Base-by-base conservation (phyloP, 2,329 filamentous ascomycete species). In the Cladosporium oxysporum region DNA sequence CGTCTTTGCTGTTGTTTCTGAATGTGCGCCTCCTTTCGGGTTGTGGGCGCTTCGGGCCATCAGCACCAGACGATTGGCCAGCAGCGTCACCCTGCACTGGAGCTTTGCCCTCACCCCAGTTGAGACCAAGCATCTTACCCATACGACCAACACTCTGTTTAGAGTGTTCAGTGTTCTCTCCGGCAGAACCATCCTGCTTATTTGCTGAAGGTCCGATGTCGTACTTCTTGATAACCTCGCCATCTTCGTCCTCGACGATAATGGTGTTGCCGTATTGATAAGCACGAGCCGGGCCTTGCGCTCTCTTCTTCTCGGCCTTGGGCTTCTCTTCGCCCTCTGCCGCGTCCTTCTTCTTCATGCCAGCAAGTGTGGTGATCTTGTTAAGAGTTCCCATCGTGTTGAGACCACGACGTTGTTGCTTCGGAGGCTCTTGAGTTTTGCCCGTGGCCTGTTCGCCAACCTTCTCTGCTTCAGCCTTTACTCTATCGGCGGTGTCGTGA, bases 231-330 rank as follows among this genome's bases (percentile, higher is more conserved):
- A 96, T 86, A 35, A 96, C 92, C 76, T 96, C 92, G 52, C 91
- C 91, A 71, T 93, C 89, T 76, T 91, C 90, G 68, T 96, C 91
- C 79, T 96, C 91, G 18, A 96, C 90, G 75, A 96, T 94, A 69
- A 96, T 92, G 81, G 91, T 93, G 75, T 92, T 93, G 69, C 92
- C 92, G 73, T 92, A 94, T 70, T 93, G 91, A 75, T 93, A 96
- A 5, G 91, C 91, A 58, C 90, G 83, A n/a, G 92, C 92, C 14
- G 91, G 90, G 64, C 90, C 90, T 70, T 88, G 84, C 69, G 82
- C 85, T 62, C 86, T 83, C 44, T 83, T 80, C 33, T 76, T 74
- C 52, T 78, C 76, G 12, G 77, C 72, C 55, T 78, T 78, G 29
- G 74, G 69, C 61, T 75, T 71, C 37, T 76, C 71, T 16, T 65